Percentiles rank a stretch among this genome's conserved stretches.
Conservation (phyloP, 2,329 filamentous ascomycete species). For the Alternaria sp. region DNA sequence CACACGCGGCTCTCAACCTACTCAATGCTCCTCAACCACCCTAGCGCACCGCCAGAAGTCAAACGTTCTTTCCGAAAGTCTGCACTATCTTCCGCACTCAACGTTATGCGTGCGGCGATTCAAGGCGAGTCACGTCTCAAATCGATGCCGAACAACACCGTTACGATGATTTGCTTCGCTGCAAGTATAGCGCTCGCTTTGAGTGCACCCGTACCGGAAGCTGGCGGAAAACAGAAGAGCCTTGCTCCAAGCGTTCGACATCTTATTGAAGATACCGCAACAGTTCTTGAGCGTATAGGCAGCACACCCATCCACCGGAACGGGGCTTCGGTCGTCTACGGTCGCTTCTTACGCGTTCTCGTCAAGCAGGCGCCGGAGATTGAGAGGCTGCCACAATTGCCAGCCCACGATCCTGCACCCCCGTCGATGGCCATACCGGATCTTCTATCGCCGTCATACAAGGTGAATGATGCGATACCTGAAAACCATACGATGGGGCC, state of each 20-base stretch:
- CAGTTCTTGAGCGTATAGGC: conserved; percentile 72
- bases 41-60: conserved; percentile 72
- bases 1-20: conserved; percentile 78
- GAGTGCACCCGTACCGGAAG: conserved; percentile 33
- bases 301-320: conserved; percentile 69
- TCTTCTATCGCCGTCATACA: conserved; percentile 8
- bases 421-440: conserved; percentile 16
- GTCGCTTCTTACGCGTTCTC: conserved; percentile 59
- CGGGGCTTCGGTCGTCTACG: conserved; percentile 68
- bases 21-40: conserved; percentile 75
- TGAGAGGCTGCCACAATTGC: conserved; percentile 1
- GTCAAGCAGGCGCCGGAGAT: conserved; percentile 38
- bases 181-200: conserved; percentile 59
- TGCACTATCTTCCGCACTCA: conserved; percentile 73
- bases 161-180: conserved; percentile 80
- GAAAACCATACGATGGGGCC: conserved; percentile 7
- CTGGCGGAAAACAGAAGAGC: conserved; percentile 28
- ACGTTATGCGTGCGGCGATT: conserved; percentile 75
- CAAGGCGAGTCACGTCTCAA: conserved; percentile 72
- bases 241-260: conserved; percentile 44
- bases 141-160: conserved; percentile 80
- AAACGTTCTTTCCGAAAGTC: conserved; percentile 76
- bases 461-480: conserved; percentile 5
- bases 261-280: conserved; percentile 68
- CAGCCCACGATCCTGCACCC: conserved; percentile 8